A percentile compares a stretch with the other conserved stretches of the same genome.
Evolutionary conservation across 495 filamentous ascomycete species (phyloP).

Genomic region (Neurospora sp.): DNA sequence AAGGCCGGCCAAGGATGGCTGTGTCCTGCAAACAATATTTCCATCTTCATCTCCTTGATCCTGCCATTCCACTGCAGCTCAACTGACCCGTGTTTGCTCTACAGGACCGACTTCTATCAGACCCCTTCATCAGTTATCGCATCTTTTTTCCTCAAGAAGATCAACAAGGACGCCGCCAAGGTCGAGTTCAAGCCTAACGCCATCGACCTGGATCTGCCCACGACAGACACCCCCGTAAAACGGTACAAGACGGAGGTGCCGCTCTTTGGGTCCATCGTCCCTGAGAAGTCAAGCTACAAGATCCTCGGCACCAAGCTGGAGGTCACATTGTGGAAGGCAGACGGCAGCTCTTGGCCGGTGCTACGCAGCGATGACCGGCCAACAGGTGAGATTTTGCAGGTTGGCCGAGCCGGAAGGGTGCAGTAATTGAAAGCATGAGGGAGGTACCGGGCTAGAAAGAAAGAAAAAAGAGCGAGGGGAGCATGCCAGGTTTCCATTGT

Average conservation of each 20-base stretch:
- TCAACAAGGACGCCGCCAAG: conserved; percentile 66
- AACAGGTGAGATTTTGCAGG: conserved; percentile 72
- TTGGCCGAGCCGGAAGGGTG: conserved; percentile 64
- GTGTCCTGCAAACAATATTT: conserved; percentile 17
- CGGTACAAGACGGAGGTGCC: conserved; percentile 64
- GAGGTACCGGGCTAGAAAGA: not conserved
- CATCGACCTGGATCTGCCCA: conserved; percentile 69
- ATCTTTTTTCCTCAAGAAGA: conserved; percentile 93
- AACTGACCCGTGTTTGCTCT: conserved; percentile 5
- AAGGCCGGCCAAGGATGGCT: conserved; percentile 23
- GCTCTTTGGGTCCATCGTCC: conserved; percentile 67
- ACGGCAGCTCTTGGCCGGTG: conserved; percentile 82
- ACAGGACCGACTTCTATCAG: conserved; percentile 90
- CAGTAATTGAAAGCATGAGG: conserved; percentile 21
- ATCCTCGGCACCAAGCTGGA: conserved; percentile 95
- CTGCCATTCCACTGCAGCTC: conserved; percentile 5
- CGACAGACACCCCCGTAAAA: conserved; percentile 62
- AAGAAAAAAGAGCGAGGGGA: not conserved
- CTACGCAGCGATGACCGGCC: conserved; percentile 71
- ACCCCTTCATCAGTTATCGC: conserved; percentile 76
- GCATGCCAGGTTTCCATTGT: not conserved
- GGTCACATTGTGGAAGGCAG: conserved; percentile 69
- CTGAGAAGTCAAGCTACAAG: conserved; percentile 63
- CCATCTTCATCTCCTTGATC: conserved; percentile 1
- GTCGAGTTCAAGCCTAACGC: conserved; percentile 52